Percentiles rank a stretch among this genome's conserved stretches.
Evolutionary conservation across 192 early-diverging fungal genomes (phyloP).

Genomic region (Rhizophagus prolifer): DNA sequence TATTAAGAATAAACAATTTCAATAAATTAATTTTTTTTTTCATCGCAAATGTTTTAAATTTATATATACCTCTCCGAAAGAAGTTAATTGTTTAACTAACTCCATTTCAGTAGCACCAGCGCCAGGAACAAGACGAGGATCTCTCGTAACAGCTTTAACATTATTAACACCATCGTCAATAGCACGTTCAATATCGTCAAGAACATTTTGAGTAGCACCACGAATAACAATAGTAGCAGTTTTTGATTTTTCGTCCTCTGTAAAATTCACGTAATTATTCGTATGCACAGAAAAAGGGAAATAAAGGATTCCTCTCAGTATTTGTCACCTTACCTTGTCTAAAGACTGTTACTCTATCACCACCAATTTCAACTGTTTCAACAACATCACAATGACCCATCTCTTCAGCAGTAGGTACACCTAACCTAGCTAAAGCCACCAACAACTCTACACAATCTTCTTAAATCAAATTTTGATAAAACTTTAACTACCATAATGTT

Average conservation of each 20-base stretch:
- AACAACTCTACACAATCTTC: slow-evolving; percentile 88
- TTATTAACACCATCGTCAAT: slow-evolving; percentile 98
- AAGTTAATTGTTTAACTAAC: slow-evolving; percentile 74
- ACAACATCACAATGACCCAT: slow-evolving; percentile 98
- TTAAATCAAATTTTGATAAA: slow-evolving; percentile 94
- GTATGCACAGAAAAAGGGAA: neutral
- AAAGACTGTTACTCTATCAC: slow-evolving; percentile 97
- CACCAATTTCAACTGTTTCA: slow-evolving; percentile 94
- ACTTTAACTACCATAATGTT: slow-evolving; percentile 88
- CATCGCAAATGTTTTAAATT: neutral
- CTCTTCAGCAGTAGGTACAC: slow-evolving; percentile 93
- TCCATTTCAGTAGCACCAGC: slow-evolving; percentile 96
- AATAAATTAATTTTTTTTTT: no score
- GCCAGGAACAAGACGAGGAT: slow-evolving; percentile 82
- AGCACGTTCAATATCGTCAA: slow-evolving; percentile 97
- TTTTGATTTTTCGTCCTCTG: slow-evolving; percentile 77
- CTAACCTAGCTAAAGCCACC: slow-evolving; percentile 91
- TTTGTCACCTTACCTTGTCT: slow-evolving; percentile 60
- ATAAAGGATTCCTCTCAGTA: neutral
- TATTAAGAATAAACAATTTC: neutral
- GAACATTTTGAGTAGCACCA: slow-evolving; percentile 90
- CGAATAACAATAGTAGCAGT: slow-evolving; percentile 95
- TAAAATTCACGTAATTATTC: neutral
- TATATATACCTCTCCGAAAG: slow-evolving; percentile 63
- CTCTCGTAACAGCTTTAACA: slow-evolving; percentile 88